Evolutionary conservation across 2,329 filamentous ascomycete genomes (phyloP), one percentile per base, ranked within the genome.

Genomic region (Penicillium concentricum): DNA sequence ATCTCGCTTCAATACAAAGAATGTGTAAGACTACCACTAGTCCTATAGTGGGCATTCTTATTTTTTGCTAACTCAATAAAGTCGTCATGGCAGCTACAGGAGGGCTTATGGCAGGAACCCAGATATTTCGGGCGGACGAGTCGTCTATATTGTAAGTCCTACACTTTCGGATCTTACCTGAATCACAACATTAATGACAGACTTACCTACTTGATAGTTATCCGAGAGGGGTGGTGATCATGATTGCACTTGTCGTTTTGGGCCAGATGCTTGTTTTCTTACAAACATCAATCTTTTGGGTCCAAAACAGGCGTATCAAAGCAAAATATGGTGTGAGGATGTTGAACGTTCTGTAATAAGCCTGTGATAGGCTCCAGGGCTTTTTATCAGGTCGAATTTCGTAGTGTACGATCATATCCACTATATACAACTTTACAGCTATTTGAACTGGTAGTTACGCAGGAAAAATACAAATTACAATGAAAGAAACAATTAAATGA

Each of bases 21-120:
- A 67, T 69, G 63, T 69, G 68, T 70, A 64, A 26, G 66, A 15
- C 10, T 24, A n/a, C 8, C 6, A 5, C 6, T 3, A 2, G 16
- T 9, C 3, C 2, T 15, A 22, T 34, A 9, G 4, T 10, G 4
- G 16, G 26, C 2, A 28, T 38, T 15, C 10, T 18, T 35, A 20
- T 18, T 13, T 15, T 47, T n/a, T 37, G 47, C 45, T 61, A 51
- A 61, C 20, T 16, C 3, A 10, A 18, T 2, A 4, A 24, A 67
- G 66, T 67, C 46, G 80, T 82, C 2, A 82, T 82, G 79, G 75
- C 71, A n/a, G 79, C 80, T 3, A 82, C 80, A 8, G 74, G 69
- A 13, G 80, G 81, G 0, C 58, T 82, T 51, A 81, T 82, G 79
- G 77, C 76, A 0, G 80, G 81, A 0, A 78, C 79, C 9, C 80